Percentiles rank a stretch among this genome's conserved stretches.
Evolutionary conservation across 2,329 filamentous ascomycete genomes (phyloP).

Genomic region (Phialophora expanda): DNA sequence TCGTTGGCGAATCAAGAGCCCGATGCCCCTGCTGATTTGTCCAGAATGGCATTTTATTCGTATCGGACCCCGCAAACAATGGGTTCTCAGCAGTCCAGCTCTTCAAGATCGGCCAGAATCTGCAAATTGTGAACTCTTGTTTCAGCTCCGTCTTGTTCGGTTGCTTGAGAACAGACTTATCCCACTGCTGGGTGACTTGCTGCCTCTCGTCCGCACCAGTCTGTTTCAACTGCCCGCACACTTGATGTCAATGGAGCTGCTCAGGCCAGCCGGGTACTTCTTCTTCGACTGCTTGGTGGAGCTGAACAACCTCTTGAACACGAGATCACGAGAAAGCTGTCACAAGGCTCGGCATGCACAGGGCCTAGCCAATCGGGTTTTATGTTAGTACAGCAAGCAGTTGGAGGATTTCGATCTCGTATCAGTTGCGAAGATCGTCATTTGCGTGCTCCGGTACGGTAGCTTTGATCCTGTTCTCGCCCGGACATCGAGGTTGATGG

Average conservation of each 20-base stretch:
- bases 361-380: not conserved
- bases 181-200: not conserved
- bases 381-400: not conserved
- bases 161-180: not conserved
- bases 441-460: too few relatives aligned
- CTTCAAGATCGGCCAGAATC: not conserved
- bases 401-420: not conserved
- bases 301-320: slow-evolving; percentile 3
- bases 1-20: not conserved
- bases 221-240: not conserved
- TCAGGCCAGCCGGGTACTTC: not conserved
- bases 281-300: not conserved
- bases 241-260: not conserved
- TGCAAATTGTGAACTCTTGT: not conserved
- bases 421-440: not conserved
- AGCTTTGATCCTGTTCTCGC: too few relatives aligned
- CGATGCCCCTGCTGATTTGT: not conserved
- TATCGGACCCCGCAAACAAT: not conserved
- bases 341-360: not conserved
- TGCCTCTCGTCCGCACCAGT: not conserved
- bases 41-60: not conserved
- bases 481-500: too few relatives aligned
- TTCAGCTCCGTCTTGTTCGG: not conserved
- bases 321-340: not conserved
- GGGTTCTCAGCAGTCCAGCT: not conserved